Base-by-base conservation (phyloP, 805 yeast genomes). In the Hanseniaspora clermontiae region DNA sequence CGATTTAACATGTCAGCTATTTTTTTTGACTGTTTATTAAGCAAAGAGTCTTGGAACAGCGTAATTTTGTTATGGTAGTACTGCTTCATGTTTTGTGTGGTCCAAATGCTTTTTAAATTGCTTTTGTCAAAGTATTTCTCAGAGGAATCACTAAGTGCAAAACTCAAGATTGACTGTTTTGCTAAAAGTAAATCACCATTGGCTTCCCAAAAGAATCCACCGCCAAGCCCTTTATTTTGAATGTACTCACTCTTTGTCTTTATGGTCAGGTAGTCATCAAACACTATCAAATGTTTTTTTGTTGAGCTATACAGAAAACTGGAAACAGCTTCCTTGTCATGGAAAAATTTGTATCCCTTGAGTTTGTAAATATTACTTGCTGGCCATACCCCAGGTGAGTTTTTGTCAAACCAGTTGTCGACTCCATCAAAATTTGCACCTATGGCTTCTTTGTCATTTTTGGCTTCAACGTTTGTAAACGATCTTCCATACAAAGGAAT, bases 161-260 rank as follows among this genome's bases (percentile, higher is more conserved):
- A 11, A 9, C 45, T 24, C 17, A 42, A 42, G 3, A 8, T 24
- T 20, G 45, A 42, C 15, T 42, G 45, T 24, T 17, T 15, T 2
- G 10, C 12, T 7, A 11, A 10, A 24, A 42, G 6, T 7, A 42
- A 11, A 15, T 88, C 95, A 1, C 95, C 96, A 57, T 83, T 76
- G 0, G 95, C 83, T 63, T 91, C 97, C 97, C 97, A 91, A 83
- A 87, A 90, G 80, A 93, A 82, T 0, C 86, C 95, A 0, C 98
- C 97, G 0, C 83, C 95, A 10, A 89, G 69, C 0, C 71, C 64
- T 7, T 70, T 66, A 20, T 67, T 61, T 42, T 60, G 62, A 8
- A 84, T 79, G 62, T 79, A 88, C 32, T 70, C 62, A 0, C 87
- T 88, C 66, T 91, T 93, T 17, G 62, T 62, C 9, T 65, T 62